Evolutionary conservation across 805 yeast genomes (phyloP), one percentile per base, ranked within the genome.

Genomic region (Jamesozyma hellenica): DNA sequence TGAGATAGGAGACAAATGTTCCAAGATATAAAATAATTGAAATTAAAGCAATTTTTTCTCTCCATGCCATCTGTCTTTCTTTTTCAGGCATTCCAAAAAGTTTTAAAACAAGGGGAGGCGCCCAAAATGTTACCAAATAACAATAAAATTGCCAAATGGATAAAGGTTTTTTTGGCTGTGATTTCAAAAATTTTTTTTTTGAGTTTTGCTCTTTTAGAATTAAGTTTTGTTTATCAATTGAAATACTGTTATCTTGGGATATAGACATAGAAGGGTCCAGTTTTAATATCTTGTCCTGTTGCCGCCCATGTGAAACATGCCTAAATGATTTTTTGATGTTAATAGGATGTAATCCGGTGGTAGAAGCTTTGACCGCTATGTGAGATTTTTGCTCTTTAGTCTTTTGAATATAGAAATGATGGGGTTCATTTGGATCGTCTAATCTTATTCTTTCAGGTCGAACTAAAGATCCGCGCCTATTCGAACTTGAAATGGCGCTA

Each of bases 31-130:
- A 46, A 51, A 90, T 87, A 41, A 86, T 70, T 1, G 92, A 71
- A 33, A 90, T 68, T 34, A 92, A 69, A 1, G 85, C 97, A 41
- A 88, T 80, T 56, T 90, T 90, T 56, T 92, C 98, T 55, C 98
- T 74, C 98, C 98, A 92, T 0, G 98, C 98, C 68, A 78, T 76
- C 57, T 88, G 96, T 44, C 95, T 75, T 35, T 79, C 86, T 48
- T 76, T 75, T 16, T 82, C 77, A 27, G 74, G 72, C 72, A 90
- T 72, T 3, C 97, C 97, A 61, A 77, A 82, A 33, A 83, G 65
- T 9, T 21, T 21, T 18, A 49, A n/a, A 9, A 49, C 17, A 0
- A 87, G 79, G 3, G 81, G 74, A 1, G 96, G 95, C 3, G 94
- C 94, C 92, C 96, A 90, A 59, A 86, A 86, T 0, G 98, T 88